Percentiles rank a stretch among this genome's conserved stretches.
phyloP scores from a whole-genome alignment of 2,329 filamentous ascomycete species.

The Aspergillus luchuensis region DNA sequence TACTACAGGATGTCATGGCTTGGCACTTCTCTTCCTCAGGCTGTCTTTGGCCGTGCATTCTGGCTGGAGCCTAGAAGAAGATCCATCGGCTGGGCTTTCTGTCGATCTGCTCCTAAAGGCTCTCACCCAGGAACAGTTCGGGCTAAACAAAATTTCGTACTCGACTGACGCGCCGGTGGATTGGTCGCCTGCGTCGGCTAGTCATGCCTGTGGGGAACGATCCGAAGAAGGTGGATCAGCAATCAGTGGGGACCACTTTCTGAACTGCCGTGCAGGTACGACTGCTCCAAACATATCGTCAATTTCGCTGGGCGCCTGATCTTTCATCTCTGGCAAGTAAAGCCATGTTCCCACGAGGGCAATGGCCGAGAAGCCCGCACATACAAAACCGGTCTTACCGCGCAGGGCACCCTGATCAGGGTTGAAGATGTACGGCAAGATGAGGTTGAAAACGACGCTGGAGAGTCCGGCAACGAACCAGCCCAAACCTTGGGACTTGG shows the following conservation, averaged over 20 bases:
- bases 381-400: slow-evolving; percentile 48
- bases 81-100: too few relatives aligned
- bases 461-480: slow-evolving; percentile 47
- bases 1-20: too few relatives aligned
- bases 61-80: too few relatives aligned
- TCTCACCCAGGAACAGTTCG: background rate
- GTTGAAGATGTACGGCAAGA: slow-evolving; percentile 57
- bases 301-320: slow-evolving; percentile 51
- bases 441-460: slow-evolving; percentile 49
- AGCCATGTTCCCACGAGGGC: slow-evolving; percentile 44
- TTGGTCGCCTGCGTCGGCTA: background rate
- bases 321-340: slow-evolving; percentile 58
- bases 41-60: too few relatives aligned
- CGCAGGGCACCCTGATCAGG: slow-evolving; percentile 45
- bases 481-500: slow-evolving; percentile 42
- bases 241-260: slow-evolving; percentile 19
- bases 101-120: too few relatives aligned
- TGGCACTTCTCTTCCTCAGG: too few relatives aligned
- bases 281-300: slow-evolving; percentile 43
- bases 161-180: background rate
- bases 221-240: background rate
- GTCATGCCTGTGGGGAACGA: background rate
- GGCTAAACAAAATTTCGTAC: background rate
- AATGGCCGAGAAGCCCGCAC: slow-evolving; percentile 37
- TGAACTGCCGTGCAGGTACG: slow-evolving; percentile 28